Evolutionary conservation across 805 yeast genomes (phyloP), one percentile per base, ranked within the genome.

Genomic region (Cephaloascus fragrans): DNA sequence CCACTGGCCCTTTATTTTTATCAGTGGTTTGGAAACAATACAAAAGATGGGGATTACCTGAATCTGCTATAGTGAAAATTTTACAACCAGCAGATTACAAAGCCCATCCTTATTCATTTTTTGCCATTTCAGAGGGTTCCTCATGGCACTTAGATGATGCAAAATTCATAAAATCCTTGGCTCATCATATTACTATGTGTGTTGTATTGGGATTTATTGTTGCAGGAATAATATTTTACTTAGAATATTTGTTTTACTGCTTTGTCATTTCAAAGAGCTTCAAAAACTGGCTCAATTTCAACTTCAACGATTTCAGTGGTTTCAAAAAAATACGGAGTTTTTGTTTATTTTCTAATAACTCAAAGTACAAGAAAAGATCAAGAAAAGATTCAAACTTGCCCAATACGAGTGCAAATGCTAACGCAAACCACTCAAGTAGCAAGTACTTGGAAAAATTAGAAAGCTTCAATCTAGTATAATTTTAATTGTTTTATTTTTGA

Each of bases 101-200:
- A 53, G 64, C 73, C 42, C 71, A 69, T 44, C 52, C 69, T 1
- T 62, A 69, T 47, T 72, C 88, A 0, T 83, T 84, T 55, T 88
- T 89, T 58, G 69, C 77, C 32, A 80, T 85, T 40, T 67, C 86
- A 0, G 73, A 75, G 40, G 97, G 97, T 35, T 84, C 95, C 0
- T 83, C 95, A 19, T 89, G 97, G 97, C 97, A 89, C 60, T 62
- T 76, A 51, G 86, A 80, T 47, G 97, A 89, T 57, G 96, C 96
- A 9, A 70, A 77, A 39, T 75, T 85, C 53, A 76, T 88, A 59
- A 78, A 83, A 52, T 62, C 74, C 6, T 61, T 88, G 59, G 87
- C 85, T 15, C 70, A 75, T 46, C 96, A 89, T 57, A 75, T 89
- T 46, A 69, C 77, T 14, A 59, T 81, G 32, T 81, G 88, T 19